phyloP scores from a whole-genome alignment of 208 protist species.

The Trypanosoma scelopori region DNA sequence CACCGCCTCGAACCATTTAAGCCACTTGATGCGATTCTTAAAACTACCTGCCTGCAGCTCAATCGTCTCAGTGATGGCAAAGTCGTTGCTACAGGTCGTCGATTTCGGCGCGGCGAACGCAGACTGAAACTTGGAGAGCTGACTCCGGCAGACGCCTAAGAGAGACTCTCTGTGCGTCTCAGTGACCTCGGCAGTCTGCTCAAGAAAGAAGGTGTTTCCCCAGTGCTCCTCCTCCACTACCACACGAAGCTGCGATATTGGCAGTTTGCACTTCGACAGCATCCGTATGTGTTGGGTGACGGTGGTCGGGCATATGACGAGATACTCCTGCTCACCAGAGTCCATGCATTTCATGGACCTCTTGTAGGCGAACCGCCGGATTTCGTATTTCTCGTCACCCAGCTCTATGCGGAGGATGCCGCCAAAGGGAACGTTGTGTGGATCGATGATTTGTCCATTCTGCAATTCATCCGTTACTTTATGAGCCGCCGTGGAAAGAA shows the following conservation, averaged over 20 bases:
- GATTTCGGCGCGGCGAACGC: background rate
- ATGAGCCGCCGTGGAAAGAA: constrained; percentile 34
- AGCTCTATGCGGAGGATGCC: constrained; percentile 22
- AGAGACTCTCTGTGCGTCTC: constrained; percentile 13
- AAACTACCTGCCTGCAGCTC: constrained; percentile 41
- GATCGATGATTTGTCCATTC: background rate
- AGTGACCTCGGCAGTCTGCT: constrained; percentile 11
- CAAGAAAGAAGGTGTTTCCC: constrained; percentile 24
- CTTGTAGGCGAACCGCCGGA: constrained; percentile 24
- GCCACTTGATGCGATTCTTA: constrained; percentile 32
- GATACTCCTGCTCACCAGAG: constrained; percentile 11
- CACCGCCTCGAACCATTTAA: constrained; percentile 47
- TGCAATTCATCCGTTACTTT: constrained; percentile 4
- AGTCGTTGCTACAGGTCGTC: background rate
- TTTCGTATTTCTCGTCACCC: constrained; percentile 20
- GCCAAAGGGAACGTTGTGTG: constrained; percentile 15
- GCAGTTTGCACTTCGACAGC: constrained; percentile 17
- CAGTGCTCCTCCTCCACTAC: constrained; percentile 25
- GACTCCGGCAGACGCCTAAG: constrained; percentile 10
- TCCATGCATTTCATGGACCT: background rate
- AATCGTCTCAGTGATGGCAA: constrained; percentile 29
- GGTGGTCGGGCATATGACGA: constrained; percentile 23
- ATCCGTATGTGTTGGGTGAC: constrained; percentile 23
- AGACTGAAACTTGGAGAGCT: background rate
- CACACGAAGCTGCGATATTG: constrained; percentile 17